Percentiles rank a stretch among this genome's conserved stretches.
Conservation (phyloP, 1,139 yeast species). For the Sugiyamaella paludigena region DNA sequence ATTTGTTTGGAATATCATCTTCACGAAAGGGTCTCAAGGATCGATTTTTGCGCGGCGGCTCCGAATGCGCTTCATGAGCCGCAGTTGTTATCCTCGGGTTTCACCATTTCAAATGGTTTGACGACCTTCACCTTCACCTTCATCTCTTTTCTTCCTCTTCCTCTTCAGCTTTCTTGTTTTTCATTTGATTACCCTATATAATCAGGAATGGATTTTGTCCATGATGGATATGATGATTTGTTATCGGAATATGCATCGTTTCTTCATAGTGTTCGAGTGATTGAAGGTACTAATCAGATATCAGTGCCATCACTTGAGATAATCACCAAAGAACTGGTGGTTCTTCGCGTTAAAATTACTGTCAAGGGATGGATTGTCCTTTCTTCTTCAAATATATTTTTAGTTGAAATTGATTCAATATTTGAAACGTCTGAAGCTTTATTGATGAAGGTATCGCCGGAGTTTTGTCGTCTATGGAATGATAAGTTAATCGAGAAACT, state of each 20-base stretch:
- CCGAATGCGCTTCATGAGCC: too few species aligned
- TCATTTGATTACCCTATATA: too few species aligned
- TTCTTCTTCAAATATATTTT: background rate
- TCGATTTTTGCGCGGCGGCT: too few species aligned
- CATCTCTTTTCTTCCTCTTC: too few species aligned
- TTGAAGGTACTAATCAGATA: background rate
- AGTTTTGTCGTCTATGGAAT: conserved; percentile 1
- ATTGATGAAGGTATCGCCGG: conserved; percentile 9
- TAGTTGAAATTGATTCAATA: background rate
- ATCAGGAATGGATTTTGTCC: background rate
- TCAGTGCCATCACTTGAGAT: background rate
- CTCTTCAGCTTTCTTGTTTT: too few species aligned
- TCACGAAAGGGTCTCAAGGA: too few species aligned
- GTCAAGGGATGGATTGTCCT: conserved; percentile 8
- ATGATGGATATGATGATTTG: background rate
- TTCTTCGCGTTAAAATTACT: background rate
- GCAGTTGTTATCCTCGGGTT: too few species aligned
- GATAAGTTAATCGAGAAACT: background rate
- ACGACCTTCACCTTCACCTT: too few species aligned
- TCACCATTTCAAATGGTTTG: too few species aligned
- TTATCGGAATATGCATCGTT: conserved; percentile 2
- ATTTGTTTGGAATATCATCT: too few species aligned
- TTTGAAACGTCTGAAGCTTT: conserved; percentile 10
- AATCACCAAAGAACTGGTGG: conserved; percentile 5
- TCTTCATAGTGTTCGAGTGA: background rate